Conservation (phyloP, 257 asterid species). For the Petunia secreta region DNA sequence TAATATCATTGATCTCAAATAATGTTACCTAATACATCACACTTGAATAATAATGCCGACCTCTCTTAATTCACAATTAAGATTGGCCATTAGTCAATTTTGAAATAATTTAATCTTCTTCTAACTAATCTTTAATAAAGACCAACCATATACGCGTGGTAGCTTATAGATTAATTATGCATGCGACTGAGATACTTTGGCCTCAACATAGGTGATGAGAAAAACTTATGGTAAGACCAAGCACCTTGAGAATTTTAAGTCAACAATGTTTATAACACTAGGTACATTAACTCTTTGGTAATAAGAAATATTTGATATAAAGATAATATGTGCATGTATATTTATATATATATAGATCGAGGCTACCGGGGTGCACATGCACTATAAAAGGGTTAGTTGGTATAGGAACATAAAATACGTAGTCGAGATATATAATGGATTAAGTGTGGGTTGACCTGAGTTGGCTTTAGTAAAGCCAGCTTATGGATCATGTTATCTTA, state of each 20-base stretch:
- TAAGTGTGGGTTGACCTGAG: constrained; percentile 13
- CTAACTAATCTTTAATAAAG: background rate
- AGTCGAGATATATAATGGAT: background rate
- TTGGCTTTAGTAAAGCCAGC: background rate
- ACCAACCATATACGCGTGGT: background rate
- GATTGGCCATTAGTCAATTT: background rate
- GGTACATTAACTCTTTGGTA: no score
- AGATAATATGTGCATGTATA: no score
- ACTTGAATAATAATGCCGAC: background rate
- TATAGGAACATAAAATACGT: background rate
- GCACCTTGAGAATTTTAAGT: no score
- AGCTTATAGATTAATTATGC: background rate
- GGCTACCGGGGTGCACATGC: background rate
- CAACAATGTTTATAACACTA: no score
- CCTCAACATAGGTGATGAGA: no score
- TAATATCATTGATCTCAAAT: background rate
- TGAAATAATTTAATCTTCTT: background rate
- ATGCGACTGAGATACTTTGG: background rate
- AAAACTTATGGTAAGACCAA: no score
- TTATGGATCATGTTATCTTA: background rate
- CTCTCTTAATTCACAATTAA: background rate
- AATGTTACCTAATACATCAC: background rate
- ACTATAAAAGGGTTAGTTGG: background rate
- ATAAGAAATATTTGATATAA: no score
- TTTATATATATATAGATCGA: background rate